A percentile compares a stretch with the other conserved stretches of the same genome.
phyloP scores from a whole-genome alignment of 2,329 filamentous ascomycete species.

The Aspergillus viridinutans region DNA sequence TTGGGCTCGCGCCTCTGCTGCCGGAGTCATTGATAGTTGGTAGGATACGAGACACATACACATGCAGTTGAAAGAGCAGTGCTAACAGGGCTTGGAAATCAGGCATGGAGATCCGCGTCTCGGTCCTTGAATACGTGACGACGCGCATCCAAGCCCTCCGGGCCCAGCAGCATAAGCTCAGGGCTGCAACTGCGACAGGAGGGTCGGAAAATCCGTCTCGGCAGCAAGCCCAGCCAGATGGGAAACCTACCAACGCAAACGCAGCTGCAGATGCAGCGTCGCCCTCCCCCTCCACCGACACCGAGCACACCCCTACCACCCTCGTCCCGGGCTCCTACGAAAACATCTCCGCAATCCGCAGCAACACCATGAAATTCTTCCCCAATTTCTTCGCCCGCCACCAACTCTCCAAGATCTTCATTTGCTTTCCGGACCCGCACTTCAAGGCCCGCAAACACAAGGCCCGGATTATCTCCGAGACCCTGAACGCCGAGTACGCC shows the following conservation, averaged over 20 bases:
- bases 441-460: slow-evolving; percentile 98
- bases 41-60: slow-evolving; percentile 36
- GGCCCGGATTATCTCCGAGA: slow-evolving; percentile 84
- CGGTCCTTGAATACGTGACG: slow-evolving; percentile 86
- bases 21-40: slow-evolving; percentile 81
- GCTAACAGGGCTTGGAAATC: slow-evolving; percentile 1
- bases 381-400: slow-evolving; percentile 86
- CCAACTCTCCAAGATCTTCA: slow-evolving; percentile 87
- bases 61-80: background rate
- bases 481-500: slow-evolving; percentile 88
- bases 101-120: slow-evolving; percentile 89
- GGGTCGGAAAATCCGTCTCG: slow-evolving; percentile 2
- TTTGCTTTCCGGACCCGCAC: slow-evolving; percentile 97
- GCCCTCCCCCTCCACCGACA: slow-evolving; percentile 1
- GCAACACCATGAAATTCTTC: slow-evolving; percentile 99
- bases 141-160: slow-evolving; percentile 81
- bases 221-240: slow-evolving; percentile 1
- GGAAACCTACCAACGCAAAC: background rate
- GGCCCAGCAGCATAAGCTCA: slow-evolving; percentile 32
- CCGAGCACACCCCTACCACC: background rate
- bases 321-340: slow-evolving; percentile 57
- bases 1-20: slow-evolving; percentile 76
- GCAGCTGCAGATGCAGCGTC: background rate
- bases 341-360: slow-evolving; percentile 83
- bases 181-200: slow-evolving; percentile 7